These are phyloP conservation scores for Ustilago sp. DNA, from an alignment of 1,284 basidiomycete genomes.

Conservation along the genomic window DNA sequence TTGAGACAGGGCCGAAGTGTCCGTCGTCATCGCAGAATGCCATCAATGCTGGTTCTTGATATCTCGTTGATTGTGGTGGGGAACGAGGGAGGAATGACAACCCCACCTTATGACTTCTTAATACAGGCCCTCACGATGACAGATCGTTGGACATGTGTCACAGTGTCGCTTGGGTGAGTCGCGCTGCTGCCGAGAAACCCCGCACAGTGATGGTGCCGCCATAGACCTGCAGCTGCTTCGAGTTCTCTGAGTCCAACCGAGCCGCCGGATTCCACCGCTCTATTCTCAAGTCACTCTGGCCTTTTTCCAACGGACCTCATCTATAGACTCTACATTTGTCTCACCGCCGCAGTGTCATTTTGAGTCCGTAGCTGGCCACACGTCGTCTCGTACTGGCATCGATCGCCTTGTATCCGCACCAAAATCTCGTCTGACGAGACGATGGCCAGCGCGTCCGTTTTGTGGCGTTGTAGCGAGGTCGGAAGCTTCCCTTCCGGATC, in stretches of 20 bases:
- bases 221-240: neutral
- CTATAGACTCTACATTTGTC: too few relatives aligned
- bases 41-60: neutral
- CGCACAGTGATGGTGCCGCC: neutral
- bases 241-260: neutral
- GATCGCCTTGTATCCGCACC: too few relatives aligned
- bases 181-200: neutral
- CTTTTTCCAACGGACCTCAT: too few relatives aligned
- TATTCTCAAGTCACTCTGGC: neutral
- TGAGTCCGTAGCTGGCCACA: too few relatives aligned
- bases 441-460: too few relatives aligned
- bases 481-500: too few relatives aligned
- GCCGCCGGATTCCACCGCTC: neutral
- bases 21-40: constrained; percentile 15
- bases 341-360: too few relatives aligned
- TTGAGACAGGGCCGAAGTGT: constrained; percentile 30
- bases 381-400: too few relatives aligned
- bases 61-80: neutral
- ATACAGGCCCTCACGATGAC: neutral
- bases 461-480: too few relatives aligned
- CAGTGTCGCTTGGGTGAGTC: neutral
- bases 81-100: neutral
- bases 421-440: too few relatives aligned
- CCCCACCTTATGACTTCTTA: neutral
- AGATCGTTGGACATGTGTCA: neutral